A percentile compares a stretch with the other conserved stretches of the same genome.
These are phyloP conservation scores for Cystobasidium pallidum DNA, from an alignment of 1,284 basidiomycete species.

Conservation along the genomic window DNA sequence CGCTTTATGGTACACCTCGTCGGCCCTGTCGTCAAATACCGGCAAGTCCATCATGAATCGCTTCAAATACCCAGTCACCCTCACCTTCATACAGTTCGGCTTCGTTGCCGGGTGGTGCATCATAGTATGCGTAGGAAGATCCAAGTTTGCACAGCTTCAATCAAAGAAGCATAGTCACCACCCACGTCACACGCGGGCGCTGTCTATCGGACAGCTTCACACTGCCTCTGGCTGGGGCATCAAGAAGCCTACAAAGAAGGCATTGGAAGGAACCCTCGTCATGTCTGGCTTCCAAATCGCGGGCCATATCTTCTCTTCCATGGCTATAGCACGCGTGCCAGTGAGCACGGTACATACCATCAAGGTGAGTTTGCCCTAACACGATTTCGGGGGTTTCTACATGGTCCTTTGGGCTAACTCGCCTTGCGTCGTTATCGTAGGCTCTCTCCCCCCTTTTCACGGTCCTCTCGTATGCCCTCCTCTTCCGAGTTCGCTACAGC, in stretches of 20 bases:
- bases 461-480: slow-evolving; percentile 85
- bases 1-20: slow-evolving; percentile 75
- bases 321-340: slow-evolving; percentile 93
- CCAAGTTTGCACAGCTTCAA: slow-evolving; percentile 21
- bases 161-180: not conserved
- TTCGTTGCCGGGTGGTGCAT: slow-evolving; percentile 87
- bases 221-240: slow-evolving; percentile 52
- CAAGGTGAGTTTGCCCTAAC: slow-evolving; percentile 67
- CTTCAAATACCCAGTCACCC: slow-evolving; percentile 83
- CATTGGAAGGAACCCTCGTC: slow-evolving; percentile 77
- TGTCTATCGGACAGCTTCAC: slow-evolving; percentile 47
- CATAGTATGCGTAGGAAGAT: slow-evolving; percentile 60
- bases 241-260: slow-evolving; percentile 67
- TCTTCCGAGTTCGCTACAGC: slow-evolving; percentile 93
- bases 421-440: slow-evolving; percentile 59
- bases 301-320: slow-evolving; percentile 95
- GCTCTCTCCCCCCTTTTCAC: slow-evolving; percentile 96
- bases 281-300: slow-evolving; percentile 90
- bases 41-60: slow-evolving; percentile 83
- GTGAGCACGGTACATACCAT: slow-evolving; percentile 99
- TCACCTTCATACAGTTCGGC: slow-evolving; percentile 97
- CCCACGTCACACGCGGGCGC: slow-evolving; percentile 15
- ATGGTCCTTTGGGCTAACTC: not conserved
- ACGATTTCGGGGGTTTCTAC: not conserved
- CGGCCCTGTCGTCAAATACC: slow-evolving; percentile 85